Base-by-base conservation (phyloP, 148 eudicot species). In the Amaranthus hypochondriacus region DNA sequence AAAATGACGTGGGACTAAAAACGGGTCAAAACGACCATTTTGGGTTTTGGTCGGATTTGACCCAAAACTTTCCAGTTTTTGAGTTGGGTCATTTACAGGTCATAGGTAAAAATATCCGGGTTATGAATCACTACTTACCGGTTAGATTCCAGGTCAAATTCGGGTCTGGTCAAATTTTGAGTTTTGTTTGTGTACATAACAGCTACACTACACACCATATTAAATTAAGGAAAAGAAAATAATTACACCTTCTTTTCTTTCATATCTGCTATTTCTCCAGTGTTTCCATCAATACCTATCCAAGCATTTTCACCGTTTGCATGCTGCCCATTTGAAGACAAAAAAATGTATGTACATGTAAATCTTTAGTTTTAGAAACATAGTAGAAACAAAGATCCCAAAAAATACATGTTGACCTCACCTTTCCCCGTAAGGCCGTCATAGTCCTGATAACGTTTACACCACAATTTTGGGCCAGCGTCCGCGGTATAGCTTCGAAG, bases 341-440 rank as follows among this genome's bases (percentile, higher is more conserved):
- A 69, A 28, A 39, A 44, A 15, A 77, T 49, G 39, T 28, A 28
- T 28, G 39, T 7, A 3, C 2, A 28, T 28, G 39, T 28, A 28
- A 28, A 7, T 15, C 15, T 43, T 61, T 53, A 46, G 14, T 5
- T 56, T 71, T 28, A 28, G 10, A 59, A 46, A 18, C 18, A 18
- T 18, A 0, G 18, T 18, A 18, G 18, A 28, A 28, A 28, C 0
- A 28, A 9, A 6, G 49, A 7, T 69, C 5, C 0, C 55, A 15
- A 4, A 58, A 0, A 53, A 42, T 2, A 28, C 63, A 4, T 2
- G 46, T 52, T n/a, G 7, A 56, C 52, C 82, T 69, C 78, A 79
- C 97, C 97, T 94, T 89, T 75, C 97, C 98, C 18, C 92, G 97
- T 75, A 94, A 84, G 5, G 98, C 90, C 69, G 98, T 94, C 96